Conservation (phyloP, 495 filamentous ascomycete species). For the Parathielavia hyrcaniae region DNA sequence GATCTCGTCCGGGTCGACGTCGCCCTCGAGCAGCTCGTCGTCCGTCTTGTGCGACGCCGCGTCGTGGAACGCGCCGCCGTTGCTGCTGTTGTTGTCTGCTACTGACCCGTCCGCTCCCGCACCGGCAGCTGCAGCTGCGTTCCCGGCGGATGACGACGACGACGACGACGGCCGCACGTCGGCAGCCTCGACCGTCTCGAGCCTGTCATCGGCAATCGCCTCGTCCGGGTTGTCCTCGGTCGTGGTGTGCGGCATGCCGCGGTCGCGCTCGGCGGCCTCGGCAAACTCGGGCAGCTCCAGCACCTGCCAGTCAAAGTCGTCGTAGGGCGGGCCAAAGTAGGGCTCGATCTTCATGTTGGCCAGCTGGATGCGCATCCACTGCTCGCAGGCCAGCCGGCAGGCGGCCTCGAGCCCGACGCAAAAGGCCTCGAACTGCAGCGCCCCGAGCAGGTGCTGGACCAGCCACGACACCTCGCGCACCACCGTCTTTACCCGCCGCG, state of each 20-base stretch:
- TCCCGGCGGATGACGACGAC: too few species aligned
- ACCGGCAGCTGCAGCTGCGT: background rate
- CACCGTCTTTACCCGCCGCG: constrained; percentile 32
- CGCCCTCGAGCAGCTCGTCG: constrained; percentile 21
- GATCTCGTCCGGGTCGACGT: constrained; percentile 36
- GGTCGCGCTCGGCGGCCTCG: constrained; percentile 16
- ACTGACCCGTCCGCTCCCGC: constrained; percentile 3
- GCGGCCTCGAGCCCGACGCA: constrained; percentile 30
- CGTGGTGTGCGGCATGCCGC: background rate
- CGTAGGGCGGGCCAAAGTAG: constrained; percentile 37
- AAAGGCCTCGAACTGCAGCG: constrained; percentile 34
- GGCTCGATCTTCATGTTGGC: constrained; percentile 36
- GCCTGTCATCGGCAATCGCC: constrained; percentile 14
- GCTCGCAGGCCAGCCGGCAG: constrained; percentile 31
- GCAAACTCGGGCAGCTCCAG: constrained; percentile 34
- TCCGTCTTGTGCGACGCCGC: background rate
- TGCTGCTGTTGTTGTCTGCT: background rate
- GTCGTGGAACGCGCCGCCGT: constrained; percentile 1
- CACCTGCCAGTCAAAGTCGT: constrained; percentile 39
- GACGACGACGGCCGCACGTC: background rate
- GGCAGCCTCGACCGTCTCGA: constrained; percentile 23
- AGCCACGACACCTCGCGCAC: constrained; percentile 37
- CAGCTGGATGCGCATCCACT: constrained; percentile 36
- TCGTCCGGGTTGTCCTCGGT: constrained; percentile 13
- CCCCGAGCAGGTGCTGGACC: constrained; percentile 32